Conservation (phyloP, 169 alveolate genomes). For the Cryptosporidium tyzzeri region DNA sequence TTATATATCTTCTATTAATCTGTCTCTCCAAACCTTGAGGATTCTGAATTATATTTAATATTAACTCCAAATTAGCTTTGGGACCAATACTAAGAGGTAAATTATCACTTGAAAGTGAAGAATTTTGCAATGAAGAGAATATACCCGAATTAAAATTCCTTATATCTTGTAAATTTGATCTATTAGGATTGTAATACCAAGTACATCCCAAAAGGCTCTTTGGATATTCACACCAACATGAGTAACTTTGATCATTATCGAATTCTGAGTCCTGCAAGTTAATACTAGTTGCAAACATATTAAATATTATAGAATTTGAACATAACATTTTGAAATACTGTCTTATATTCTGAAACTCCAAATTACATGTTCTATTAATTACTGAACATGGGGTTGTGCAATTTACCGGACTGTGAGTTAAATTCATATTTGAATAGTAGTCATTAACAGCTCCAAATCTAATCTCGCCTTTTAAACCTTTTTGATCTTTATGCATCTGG, state of each 20-base stretch:
- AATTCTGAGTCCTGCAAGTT: slow-evolving; percentile 25
- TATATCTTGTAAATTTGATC: slow-evolving; percentile 21
- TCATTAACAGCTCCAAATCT: neutral
- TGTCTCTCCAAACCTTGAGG: neutral
- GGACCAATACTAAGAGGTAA: neutral
- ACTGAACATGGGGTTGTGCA: slow-evolving; percentile 70
- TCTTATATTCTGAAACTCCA: slow-evolving; percentile 61
- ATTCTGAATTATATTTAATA: neutral
- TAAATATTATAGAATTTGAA: slow-evolving; percentile 55
- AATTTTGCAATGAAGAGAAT: neutral
- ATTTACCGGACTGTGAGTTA: slow-evolving; percentile 52
- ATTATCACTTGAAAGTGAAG: neutral
- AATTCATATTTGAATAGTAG: slow-evolving; percentile 21
- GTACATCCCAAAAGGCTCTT: slow-evolving; percentile 47
- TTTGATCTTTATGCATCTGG: neutral
- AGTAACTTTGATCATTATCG: neutral
- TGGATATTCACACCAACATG: slow-evolving; percentile 68
- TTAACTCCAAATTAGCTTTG: slow-evolving; percentile 3
- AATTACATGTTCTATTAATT: slow-evolving; percentile 46
- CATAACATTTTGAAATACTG: slow-evolving; percentile 45
- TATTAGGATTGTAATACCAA: slow-evolving; percentile 43
- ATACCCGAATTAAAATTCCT: slow-evolving; percentile 2
- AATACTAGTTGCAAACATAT: slow-evolving; percentile 64
- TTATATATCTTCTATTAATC: neutral
- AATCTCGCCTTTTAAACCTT: neutral